Conservation (phyloP, 2,329 filamentous ascomycete species). For the Colletotrichum plurivorum region DNA sequence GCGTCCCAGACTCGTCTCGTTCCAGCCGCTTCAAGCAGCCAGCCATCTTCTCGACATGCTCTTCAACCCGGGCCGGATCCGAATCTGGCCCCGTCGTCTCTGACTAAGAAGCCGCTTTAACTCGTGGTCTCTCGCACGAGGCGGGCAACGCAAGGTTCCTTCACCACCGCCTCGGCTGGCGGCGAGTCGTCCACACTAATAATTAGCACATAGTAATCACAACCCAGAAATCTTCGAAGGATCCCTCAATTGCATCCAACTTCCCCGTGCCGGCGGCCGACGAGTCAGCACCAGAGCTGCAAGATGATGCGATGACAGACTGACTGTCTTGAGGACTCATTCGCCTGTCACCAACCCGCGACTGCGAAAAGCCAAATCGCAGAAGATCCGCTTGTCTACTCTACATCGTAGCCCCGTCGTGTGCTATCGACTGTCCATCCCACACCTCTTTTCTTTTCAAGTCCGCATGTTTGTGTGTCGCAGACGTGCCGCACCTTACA, state of each 20-base stretch:
- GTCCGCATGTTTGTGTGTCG: constrained; percentile 27
- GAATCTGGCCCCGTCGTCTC: constrained; percentile 21
- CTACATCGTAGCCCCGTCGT: background rate
- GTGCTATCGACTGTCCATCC: constrained; percentile 20
- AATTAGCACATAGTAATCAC: no score
- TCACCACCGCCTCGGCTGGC: background rate
- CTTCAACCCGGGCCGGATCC: constrained; percentile 19
- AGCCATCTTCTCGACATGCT: constrained; percentile 28
- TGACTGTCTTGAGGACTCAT: background rate
- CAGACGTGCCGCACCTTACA: constrained; percentile 33
- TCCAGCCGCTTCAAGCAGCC: constrained; percentile 35
- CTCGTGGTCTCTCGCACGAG: background rate
- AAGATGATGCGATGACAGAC: constrained; percentile 3
- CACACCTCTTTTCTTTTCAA: constrained; percentile 12
- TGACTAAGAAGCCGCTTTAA: constrained; percentile 21
- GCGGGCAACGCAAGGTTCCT: background rate
- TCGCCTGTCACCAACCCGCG: background rate
- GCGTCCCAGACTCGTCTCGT: constrained; percentile 40
- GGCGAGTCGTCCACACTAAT: no score
- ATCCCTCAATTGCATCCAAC: background rate
- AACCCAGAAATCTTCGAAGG: background rate
- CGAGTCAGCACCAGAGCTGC: constrained; percentile 17
- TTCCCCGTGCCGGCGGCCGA: constrained; percentile 9
- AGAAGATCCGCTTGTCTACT: background rate
- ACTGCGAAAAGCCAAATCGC: constrained; percentile 1